These are phyloP conservation scores for Aspergillus brasiliensis DNA, from an alignment of 2,329 filamentous ascomycete genomes.

Conservation along the genomic window DNA sequence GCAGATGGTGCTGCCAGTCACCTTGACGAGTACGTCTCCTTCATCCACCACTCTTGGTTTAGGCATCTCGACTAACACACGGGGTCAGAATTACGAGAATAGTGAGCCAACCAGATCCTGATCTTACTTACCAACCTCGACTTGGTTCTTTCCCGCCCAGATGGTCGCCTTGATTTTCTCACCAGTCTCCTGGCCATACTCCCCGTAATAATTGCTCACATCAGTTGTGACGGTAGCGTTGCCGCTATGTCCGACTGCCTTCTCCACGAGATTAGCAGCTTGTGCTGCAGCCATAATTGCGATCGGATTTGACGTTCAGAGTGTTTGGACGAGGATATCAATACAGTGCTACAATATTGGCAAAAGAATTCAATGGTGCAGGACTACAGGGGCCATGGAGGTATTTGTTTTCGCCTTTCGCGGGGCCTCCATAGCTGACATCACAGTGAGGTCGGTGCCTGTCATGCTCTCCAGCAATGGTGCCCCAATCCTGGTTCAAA, in stretches of 20 bases:
- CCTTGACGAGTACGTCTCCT: constrained; percentile 75
- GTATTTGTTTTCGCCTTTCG: not conserved
- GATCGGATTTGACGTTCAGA: not conserved
- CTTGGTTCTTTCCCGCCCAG: constrained; percentile 81
- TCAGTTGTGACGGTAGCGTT: constrained; percentile 69
- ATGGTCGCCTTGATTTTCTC: constrained; percentile 77
- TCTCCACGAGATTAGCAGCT: constrained; percentile 68
- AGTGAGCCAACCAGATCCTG: not conserved
- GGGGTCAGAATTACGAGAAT: not conserved
- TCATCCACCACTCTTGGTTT: constrained; percentile 73
- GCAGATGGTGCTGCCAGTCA: constrained; percentile 68
- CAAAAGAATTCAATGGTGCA: not conserved
- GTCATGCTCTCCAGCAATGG: not conserved
- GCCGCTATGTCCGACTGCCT: constrained; percentile 66
- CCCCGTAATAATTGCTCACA: constrained; percentile 65
- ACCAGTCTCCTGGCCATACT: constrained; percentile 52
- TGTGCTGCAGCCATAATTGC: constrained; percentile 60
- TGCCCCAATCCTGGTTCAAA: not conserved
- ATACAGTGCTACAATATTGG: not conserved
- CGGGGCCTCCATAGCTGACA: constrained; percentile 15
- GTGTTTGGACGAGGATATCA: not conserved
- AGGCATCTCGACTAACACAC: constrained; percentile 58
- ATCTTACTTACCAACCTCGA: constrained; percentile 59
- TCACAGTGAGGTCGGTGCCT: constrained; percentile 21
- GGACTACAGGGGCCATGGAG: not conserved